Base-by-base conservation (phyloP, 1,284 basidiomycete genomes). In the Pascua sp. region DNA sequence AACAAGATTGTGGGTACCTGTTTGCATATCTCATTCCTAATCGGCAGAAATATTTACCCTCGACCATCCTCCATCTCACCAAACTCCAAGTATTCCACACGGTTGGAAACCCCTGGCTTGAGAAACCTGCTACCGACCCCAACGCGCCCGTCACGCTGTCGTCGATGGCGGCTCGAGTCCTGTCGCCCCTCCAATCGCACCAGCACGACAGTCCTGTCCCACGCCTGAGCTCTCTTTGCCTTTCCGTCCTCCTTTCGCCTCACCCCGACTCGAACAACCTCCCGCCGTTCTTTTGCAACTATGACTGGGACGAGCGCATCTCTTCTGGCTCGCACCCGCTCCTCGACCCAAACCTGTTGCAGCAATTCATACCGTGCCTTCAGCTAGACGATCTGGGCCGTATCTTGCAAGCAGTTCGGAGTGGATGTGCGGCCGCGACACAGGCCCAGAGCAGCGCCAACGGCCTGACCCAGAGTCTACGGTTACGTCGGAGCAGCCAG, bases 1-100 rank as follows among this genome's bases (percentile, higher is more conserved):
- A 78, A 78, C 53, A 55, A 62, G 32, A 73, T 78, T 16, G 77
- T 75, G 41, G 49, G 76, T 64, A n/a, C 40, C 15, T 18, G 42
- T 9, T 12, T 9, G 12, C 9, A 15, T 42, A 36, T 38, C n/a
- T 17, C 15, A 24, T 18, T 43, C 32, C 39, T 42, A 24, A 7
- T 11, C n/a, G 15, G 18, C 50, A 77, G 75, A 64, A 60, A 37
- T 65, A 67, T 17, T 65, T 78, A 1, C 77, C 77, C 12, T 70
- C 73, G 0, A 68, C 75, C 7, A 73, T 78, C 16, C 61, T 77
- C 2, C 55, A 69, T 36, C 69, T 78, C 12, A 11, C 46, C 2
- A 52, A 47, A 0, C 59, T 73, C 4, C 62, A 63, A 5, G 51
- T 50, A 11, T 71, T 76, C 42, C 47, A 41, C 16, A 59, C 65